Conservation (phyloP, 2,329 filamentous ascomycete genomes). For the Neopestalotiopsis rosae region DNA sequence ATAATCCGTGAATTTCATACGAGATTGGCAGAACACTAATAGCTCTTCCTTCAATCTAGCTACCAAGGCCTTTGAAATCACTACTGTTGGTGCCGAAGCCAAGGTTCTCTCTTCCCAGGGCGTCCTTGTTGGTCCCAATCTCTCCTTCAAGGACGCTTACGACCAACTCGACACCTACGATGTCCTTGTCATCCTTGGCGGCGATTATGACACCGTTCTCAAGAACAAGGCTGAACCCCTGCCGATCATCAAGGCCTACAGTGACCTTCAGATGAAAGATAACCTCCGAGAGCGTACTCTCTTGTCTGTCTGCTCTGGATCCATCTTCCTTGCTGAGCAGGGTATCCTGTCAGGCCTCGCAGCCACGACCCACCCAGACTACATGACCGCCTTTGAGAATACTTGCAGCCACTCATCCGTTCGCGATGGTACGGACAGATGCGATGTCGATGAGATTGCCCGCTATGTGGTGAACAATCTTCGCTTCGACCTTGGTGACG, state of each 20-base stretch:
- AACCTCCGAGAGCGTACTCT: constrained; percentile 81
- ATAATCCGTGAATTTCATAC: background rate
- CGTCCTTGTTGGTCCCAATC: constrained; percentile 73
- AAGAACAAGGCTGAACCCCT: constrained; percentile 73
- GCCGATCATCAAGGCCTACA: constrained; percentile 75
- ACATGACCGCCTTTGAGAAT: constrained; percentile 80
- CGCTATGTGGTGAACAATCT: constrained; percentile 92
- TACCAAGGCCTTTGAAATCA: constrained; percentile 64
- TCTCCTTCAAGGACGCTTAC: constrained; percentile 79
- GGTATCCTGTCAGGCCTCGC: constrained; percentile 80
- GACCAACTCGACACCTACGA: constrained; percentile 78
- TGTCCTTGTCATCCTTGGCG: constrained; percentile 78
- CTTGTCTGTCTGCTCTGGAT: constrained; percentile 79
- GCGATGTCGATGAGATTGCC: constrained; percentile 80
- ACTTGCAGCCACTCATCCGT: constrained; percentile 76
- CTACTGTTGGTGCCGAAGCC: constrained; percentile 57
- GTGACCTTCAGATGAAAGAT: constrained; percentile 80
- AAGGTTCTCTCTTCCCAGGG: constrained; percentile 66
- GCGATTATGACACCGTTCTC: constrained; percentile 67
- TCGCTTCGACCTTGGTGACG: constrained; percentile 81
- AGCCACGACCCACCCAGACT: constrained; percentile 83
- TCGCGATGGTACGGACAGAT: constrained; percentile 74
- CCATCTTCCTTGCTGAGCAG: constrained; percentile 76
- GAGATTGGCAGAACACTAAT: background rate
- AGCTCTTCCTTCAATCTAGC: constrained; percentile 38